These are phyloP conservation scores for Trametes sp. DNA, from an alignment of 1,284 basidiomycete genomes.

Conservation along the genomic window DNA sequence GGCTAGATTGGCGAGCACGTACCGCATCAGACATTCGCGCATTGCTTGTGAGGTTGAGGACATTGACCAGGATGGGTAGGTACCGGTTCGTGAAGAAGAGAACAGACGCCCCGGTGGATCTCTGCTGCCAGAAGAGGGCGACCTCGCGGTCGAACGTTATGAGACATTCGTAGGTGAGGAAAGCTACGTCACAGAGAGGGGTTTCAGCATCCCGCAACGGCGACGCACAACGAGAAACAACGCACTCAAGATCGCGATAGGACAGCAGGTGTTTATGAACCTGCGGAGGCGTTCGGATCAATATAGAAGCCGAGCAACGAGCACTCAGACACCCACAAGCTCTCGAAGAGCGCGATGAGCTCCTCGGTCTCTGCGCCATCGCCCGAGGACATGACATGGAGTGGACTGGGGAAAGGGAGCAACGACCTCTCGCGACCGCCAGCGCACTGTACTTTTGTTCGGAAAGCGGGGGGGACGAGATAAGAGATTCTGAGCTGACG, in stretches of 20 bases:
- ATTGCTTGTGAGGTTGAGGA: slow-evolving; percentile 7
- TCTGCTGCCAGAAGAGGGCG: slow-evolving; percentile 20
- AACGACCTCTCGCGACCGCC: not conserved
- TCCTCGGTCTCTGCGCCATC: not conserved
- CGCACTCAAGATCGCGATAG: slow-evolving; percentile 11
- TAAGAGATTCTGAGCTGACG: not conserved
- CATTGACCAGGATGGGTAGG: slow-evolving; percentile 9
- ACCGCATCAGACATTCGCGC: slow-evolving; percentile 13
- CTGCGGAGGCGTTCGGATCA: not conserved
- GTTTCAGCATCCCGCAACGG: not conserved
- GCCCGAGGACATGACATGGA: slow-evolving; percentile 9
- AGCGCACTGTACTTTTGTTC: not conserved
- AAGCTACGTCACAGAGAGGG: slow-evolving; percentile 3
- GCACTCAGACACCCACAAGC: not conserved
- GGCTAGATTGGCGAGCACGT: not conserved
- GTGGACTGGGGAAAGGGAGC: not conserved
- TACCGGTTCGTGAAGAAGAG: slow-evolving; percentile 29
- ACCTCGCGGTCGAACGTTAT: slow-evolving; percentile 26
- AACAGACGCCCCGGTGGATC: slow-evolving; percentile 23
- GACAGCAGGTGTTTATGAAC: slow-evolving; percentile 10
- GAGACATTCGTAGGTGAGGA: slow-evolving; percentile 25
- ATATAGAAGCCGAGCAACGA: not conserved
- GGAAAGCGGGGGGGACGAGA: not conserved
- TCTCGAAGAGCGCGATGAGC: slow-evolving; percentile 13
- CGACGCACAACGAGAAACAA: not conserved